A percentile compares a stretch with the other conserved stretches of the same genome.
Conservation (phyloP, 129 eudicot species). For the Silybum marianum region DNA sequence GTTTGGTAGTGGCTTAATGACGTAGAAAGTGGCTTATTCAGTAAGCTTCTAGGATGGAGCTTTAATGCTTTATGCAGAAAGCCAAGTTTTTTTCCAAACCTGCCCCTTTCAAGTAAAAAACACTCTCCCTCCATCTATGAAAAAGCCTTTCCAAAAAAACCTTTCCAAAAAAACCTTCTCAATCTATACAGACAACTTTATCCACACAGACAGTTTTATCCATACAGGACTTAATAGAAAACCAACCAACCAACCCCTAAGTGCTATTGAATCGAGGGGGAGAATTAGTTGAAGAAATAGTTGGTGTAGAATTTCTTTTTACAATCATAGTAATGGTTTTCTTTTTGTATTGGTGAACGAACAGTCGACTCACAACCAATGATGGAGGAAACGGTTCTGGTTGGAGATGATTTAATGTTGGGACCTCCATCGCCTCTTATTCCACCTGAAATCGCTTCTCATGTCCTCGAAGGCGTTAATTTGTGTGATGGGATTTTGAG, state of each 20-base stretch:
- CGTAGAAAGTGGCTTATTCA: not conserved
- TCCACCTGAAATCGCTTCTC: conserved; percentile 96
- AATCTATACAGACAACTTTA: not conserved
- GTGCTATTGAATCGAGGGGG: conserved; percentile 5
- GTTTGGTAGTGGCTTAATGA: not conserved
- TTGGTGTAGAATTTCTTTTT: not conserved
- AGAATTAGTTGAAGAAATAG: not conserved
- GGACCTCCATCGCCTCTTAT: conserved; percentile 94
- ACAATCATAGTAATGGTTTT: not conserved
- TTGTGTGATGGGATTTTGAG: conserved; percentile 84
- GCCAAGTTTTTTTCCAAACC: not conserved
- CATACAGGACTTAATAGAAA: not conserved
- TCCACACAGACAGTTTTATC: not conserved
- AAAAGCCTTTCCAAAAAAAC: not conserved
- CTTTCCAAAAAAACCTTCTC: not conserved
- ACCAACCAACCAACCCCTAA: not conserved
- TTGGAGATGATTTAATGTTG: conserved; percentile 94
- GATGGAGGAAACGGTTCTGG: conserved; percentile 95
- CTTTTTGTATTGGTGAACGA: conserved; percentile 10
- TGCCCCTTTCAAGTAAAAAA: not conserved
- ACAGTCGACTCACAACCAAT: conserved; percentile 86
- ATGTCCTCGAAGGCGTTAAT: conserved; percentile 93
- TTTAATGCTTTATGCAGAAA: not conserved
- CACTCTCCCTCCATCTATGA: not conserved
- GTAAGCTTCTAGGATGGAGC: not conserved